phyloP scores from a whole-genome alignment of 2,329 filamentous ascomycete genomes.

The Nemania bipapillata region DNA sequence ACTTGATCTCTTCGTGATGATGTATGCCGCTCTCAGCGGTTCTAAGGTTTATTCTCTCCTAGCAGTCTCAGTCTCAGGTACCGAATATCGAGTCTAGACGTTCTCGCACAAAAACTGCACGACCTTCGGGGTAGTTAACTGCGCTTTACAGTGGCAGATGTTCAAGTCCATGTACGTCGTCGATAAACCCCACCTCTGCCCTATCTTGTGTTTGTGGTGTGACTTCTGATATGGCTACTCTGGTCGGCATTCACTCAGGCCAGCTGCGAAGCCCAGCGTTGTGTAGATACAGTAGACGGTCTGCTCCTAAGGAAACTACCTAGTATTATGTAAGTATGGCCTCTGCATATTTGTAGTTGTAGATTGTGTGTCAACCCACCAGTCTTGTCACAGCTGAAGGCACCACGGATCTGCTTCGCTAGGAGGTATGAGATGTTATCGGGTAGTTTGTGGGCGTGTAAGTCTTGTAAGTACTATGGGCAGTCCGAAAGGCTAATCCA shows the following conservation, averaged over 20 bases:
- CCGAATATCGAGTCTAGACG: background rate
- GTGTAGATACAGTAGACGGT: background rate
- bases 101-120: conserved; percentile 8
- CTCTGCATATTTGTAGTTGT: too few relatives aligned
- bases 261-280: background rate
- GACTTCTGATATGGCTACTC: background rate
- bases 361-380: conserved; percentile 17
- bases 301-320: conserved; percentile 9
- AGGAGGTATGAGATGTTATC: background rate
- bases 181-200: too few relatives aligned
- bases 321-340: conserved; percentile 6
- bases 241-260: conserved; percentile 6
- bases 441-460: background rate
- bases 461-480: background rate
- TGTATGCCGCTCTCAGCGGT: background rate
- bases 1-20: background rate
- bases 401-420: background rate
- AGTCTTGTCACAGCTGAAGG: background rate
- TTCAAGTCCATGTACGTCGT: conserved; percentile 1
- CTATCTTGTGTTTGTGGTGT: background rate
- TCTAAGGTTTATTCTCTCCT: background rate
- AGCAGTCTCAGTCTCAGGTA: conserved; percentile 5
- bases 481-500: background rate
- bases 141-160: background rate
- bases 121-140: background rate